phyloP scores from a whole-genome alignment of 305 asterid species.

The Euphrasia arctica region DNA sequence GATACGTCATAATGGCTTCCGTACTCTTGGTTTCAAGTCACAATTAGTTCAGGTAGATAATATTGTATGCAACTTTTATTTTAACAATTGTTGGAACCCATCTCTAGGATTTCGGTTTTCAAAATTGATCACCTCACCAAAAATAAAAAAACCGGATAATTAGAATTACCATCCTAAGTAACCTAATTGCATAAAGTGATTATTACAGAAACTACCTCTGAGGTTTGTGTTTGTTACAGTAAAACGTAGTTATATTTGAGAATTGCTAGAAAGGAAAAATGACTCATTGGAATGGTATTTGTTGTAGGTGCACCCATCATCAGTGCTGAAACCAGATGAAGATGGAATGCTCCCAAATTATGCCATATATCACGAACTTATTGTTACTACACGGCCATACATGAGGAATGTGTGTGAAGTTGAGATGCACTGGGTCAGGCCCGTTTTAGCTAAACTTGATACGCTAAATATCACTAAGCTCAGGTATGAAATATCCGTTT shows the following conservation, averaged over 20 bases:
- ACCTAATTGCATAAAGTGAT: not conserved
- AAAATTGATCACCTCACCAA: constrained; percentile 1
- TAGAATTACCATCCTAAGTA: not conserved
- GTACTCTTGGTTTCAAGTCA: constrained; percentile 85
- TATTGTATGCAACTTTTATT: constrained; percentile 8
- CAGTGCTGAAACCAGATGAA: constrained; percentile 74
- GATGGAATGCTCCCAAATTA: constrained; percentile 89
- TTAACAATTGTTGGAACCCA: not conserved
- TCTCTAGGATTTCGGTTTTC: not conserved
- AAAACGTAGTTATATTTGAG: not conserved
- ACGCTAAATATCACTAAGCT: constrained; percentile 59
- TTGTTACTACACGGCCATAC: constrained; percentile 77
- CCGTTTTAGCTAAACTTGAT: constrained; percentile 65
- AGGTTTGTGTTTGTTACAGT: not conserved
- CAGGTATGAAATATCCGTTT: constrained; percentile 41
- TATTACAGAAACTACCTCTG: not conserved
- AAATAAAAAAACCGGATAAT: not conserved
- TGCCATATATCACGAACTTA: constrained; percentile 78
- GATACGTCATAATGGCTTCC: constrained; percentile 91
- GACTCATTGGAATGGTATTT: constrained; percentile 4
- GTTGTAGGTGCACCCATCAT: constrained; percentile 84
- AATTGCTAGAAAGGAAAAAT: not conserved
- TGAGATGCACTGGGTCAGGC: constrained; percentile 81
- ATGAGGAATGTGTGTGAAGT: constrained; percentile 88
- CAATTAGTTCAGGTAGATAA: constrained; percentile 83